A percentile compares a stretch with the other conserved stretches of the same genome.
phyloP scores from a whole-genome alignment of 306 rosid genomes.

The Prunus kanzakura region DNA sequence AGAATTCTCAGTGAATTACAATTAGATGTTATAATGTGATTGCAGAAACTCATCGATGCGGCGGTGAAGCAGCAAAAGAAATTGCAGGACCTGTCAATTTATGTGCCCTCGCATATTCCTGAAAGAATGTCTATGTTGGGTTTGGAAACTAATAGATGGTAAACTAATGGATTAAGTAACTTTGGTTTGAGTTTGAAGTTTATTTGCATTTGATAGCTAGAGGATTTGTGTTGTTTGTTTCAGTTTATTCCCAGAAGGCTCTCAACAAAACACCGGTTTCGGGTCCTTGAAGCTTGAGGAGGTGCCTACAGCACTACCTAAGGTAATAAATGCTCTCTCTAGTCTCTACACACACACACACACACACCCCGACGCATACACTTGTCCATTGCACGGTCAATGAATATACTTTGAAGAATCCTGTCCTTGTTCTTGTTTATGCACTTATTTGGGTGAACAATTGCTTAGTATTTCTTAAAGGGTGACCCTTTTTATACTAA shows the following conservation, averaged over 20 bases:
- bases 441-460: not conserved
- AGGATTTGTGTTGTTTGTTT: conserved; percentile 17
- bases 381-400: not conserved
- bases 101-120: conserved; percentile 45
- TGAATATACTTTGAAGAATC: not conserved
- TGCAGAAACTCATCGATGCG: conserved; percentile 70
- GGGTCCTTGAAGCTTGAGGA: conserved; percentile 48
- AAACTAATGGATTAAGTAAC: not conserved
- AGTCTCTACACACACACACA: not conserved
- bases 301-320: conserved; percentile 55
- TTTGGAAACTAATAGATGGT: conserved; percentile 58
- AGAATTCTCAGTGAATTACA: conserved; percentile 13
- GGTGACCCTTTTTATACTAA: not conserved
- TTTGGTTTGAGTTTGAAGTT: conserved; percentile 1
- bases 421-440: not conserved
- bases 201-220: conserved; percentile 1
- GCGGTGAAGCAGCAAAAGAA: conserved; percentile 73
- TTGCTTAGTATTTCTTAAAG: not conserved
- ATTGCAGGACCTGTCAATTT: conserved; percentile 65
- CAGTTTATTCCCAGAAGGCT: conserved; percentile 60
- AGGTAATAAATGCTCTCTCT: conserved; percentile 39
- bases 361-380: not conserved
- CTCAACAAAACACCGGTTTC: conserved; percentile 38
- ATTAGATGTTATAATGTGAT: conserved; percentile 12
- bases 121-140: conserved; percentile 41